A percentile compares a stretch with the other conserved stretches of the same genome.
Evolutionary conservation across 2,329 filamentous ascomycete genomes (phyloP).

Genomic region (Aspergillus pseudoglaucus): DNA sequence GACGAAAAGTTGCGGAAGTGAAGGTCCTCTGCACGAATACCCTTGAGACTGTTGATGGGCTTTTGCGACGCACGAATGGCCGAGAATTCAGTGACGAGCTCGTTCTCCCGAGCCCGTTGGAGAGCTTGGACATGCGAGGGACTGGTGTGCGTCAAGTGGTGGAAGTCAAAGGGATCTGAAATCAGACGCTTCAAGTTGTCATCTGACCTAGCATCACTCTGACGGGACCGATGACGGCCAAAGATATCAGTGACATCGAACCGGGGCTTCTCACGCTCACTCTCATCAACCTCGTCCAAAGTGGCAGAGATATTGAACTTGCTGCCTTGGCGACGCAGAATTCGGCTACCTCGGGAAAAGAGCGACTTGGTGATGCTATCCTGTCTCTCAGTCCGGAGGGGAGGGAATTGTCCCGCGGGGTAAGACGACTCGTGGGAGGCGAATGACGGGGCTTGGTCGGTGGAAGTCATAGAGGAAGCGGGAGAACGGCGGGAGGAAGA

Average conservation of each 20-base stretch:
- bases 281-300: slow-evolving; percentile 36
- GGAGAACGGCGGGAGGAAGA: slow-evolving; percentile 39
- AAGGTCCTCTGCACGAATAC: slow-evolving; percentile 47
- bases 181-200: slow-evolving; percentile 45
- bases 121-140: slow-evolving; percentile 49
- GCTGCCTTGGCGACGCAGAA: slow-evolving; percentile 42
- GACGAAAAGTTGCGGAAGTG: slow-evolving; percentile 30
- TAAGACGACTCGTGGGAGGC: slow-evolving; percentile 29
- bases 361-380: slow-evolving; percentile 36
- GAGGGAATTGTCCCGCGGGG: slow-evolving; percentile 14
- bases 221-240: slow-evolving; percentile 25
- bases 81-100: slow-evolving; percentile 49
- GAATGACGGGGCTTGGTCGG: slow-evolving; percentile 21
- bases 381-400: slow-evolving; percentile 25
- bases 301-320: slow-evolving; percentile 40
- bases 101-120: slow-evolving; percentile 45
- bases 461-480: slow-evolving; percentile 37
- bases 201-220: slow-evolving; percentile 35
- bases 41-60: slow-evolving; percentile 44
- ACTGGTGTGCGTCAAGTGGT: slow-evolving; percentile 56
- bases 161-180: slow-evolving; percentile 59
- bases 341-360: slow-evolving; percentile 40
- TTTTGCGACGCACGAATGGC: slow-evolving; percentile 48
- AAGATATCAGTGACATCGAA: slow-evolving; percentile 29
- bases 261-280: slow-evolving; percentile 24